These are phyloP conservation scores for Tricholoma hemisulphureum DNA, from an alignment of 768 basidiomycete genomes.

Conservation along the genomic window DNA sequence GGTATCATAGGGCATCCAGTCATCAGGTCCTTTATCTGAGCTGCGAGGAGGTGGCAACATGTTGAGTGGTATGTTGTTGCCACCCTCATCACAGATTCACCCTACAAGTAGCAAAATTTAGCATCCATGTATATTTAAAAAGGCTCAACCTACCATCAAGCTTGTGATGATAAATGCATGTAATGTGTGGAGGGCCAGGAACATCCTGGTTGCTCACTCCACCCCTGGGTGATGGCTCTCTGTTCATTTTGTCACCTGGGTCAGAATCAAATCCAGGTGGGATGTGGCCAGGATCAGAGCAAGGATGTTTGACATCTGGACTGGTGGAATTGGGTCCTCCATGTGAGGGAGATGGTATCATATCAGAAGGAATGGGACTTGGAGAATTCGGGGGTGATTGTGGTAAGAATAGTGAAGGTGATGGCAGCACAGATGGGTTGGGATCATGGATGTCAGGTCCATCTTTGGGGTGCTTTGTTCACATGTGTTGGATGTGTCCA, in stretches of 20 bases:
- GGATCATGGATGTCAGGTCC: background rate
- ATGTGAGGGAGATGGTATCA: no score
- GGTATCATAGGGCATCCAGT: slow-evolving; percentile 3
- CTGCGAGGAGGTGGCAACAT: background rate
- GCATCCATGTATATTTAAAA: background rate
- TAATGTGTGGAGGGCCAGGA: background rate
- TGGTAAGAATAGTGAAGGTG: background rate
- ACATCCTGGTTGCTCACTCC: background rate
- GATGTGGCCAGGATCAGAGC: no score
- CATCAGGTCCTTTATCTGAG: background rate
- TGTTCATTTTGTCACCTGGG: no score
- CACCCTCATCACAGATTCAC: background rate
- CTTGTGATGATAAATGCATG: background rate
- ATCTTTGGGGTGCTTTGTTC: background rate
- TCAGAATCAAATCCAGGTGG: no score
- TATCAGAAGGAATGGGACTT: background rate
- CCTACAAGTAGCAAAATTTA: background rate
- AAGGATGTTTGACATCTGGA: no score
- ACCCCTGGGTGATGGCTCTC: background rate
- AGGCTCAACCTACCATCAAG: background rate
- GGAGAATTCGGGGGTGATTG: background rate
- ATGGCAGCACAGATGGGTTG: background rate
- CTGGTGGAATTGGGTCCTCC: no score
- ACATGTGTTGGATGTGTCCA: background rate
- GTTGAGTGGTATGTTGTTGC: background rate